These are phyloP conservation scores for Tetraselmis chui DNA, from an alignment of 139 green algal species.

Conservation along the genomic window DNA sequence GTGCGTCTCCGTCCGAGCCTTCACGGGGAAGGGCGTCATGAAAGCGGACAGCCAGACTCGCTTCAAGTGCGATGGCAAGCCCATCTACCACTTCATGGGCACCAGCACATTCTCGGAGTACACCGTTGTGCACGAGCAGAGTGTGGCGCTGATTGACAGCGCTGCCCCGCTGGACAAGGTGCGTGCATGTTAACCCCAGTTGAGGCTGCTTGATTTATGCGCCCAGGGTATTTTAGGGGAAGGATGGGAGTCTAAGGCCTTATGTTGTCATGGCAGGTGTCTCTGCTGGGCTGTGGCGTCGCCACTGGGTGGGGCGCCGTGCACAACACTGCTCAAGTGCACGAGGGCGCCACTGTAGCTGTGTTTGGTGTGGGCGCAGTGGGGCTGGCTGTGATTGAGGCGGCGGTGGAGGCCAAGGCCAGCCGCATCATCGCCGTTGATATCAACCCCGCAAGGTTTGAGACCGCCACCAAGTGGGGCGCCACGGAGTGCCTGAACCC, in stretches of 20 bases:
- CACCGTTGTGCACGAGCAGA: constrained; percentile 91
- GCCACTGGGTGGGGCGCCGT: constrained; percentile 89
- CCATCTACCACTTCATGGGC: constrained; percentile 99
- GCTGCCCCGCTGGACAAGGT: constrained; percentile 56
- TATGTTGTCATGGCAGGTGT: no score
- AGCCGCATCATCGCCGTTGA: constrained; percentile 88
- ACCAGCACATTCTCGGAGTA: constrained; percentile 97
- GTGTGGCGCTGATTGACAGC: constrained; percentile 63
- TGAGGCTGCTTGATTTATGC: no score
- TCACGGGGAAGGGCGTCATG: constrained; percentile 92
- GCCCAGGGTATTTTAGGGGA: no score
- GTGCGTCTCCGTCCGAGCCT: constrained; percentile 72
- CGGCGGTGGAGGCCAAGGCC: constrained; percentile 51
- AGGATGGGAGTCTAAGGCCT: no score
- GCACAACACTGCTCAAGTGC: constrained; percentile 86
- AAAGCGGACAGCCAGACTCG: constrained; percentile 69
- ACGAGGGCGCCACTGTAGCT: constrained; percentile 75
- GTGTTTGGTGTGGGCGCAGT: constrained; percentile 84
- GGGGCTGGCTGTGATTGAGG: constrained; percentile 87
- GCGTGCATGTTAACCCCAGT: constrained; percentile 1
- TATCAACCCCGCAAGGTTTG: constrained; percentile 84
- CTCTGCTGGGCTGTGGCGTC: constrained; percentile 87
- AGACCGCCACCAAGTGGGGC: constrained; percentile 69
- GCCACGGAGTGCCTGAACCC: constrained; percentile 84
- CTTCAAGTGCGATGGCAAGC: constrained; percentile 77